Evolutionary conservation across 768 basidiomycete genomes (phyloP), one percentile per base, ranked within the genome.

Genomic region (Suillus discolor): DNA sequence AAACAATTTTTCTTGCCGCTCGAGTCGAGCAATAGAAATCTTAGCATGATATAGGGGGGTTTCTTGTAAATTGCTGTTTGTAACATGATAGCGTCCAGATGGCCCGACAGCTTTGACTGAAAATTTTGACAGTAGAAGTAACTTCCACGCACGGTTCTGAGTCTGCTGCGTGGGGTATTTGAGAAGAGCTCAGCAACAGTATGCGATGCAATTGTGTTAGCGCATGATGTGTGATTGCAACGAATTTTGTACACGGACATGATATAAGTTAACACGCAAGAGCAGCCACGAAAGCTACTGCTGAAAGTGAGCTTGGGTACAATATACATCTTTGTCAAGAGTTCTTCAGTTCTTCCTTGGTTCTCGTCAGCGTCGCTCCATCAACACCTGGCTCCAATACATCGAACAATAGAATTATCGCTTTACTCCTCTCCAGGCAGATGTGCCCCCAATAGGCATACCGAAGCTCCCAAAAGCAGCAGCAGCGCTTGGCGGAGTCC

Each of bases 401-500:
- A 31, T 28, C 34, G 74, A 34, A 25, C 15, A 15, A 68, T 45
- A 69, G 65, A 18, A 71, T 75, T 61, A 76, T 67, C 71, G 68
- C 66, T 71, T 75, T 15, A 9, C 44, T 63, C 74, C 44, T 62
- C 74, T 70, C 74, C 74, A 76, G 6, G 51, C 72, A 31, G 60
- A 9, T 38, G 51, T 9, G 20, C 69, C 77, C 5, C 82, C 80
- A 42, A 81, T 80, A 38, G 75, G 76, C 1, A 82, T 77, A 13
- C 83, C 83, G 65, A 85, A 85, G 64, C 74, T 78, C 12, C 81
- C 82, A 62, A 86, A 86, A 4, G 84, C 82, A 12, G 81, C 82
- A 20, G 61, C 79, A 5, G 69, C 72, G 49, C 73, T 75, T 13
- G 69, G 42, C 20, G 72, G 67, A 38, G 71, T 71, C n/a, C 62